phyloP scores from a whole-genome alignment of 495 filamentous ascomycete genomes.

The Cryomyces antarcticus region DNA sequence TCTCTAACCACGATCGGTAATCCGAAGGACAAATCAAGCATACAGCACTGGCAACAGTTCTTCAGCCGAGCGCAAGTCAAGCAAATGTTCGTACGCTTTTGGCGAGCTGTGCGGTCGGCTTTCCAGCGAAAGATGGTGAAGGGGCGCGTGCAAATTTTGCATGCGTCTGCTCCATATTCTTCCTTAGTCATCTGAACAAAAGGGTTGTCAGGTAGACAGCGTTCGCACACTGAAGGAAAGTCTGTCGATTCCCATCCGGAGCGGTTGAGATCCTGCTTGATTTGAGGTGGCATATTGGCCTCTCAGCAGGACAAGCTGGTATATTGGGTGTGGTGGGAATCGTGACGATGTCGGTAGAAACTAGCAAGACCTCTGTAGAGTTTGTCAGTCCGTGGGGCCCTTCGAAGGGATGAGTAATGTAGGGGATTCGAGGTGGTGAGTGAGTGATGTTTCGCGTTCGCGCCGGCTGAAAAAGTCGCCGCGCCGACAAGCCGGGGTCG shows the following conservation, averaged over 20 bases:
- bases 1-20: constrained; percentile 84
- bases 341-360: too few species aligned
- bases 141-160: constrained; percentile 78
- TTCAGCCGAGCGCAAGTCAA: constrained; percentile 88
- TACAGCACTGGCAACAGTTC: constrained; percentile 97
- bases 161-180: constrained; percentile 60
- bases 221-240: constrained; percentile 45
- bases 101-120: constrained; percentile 67
- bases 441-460: too few species aligned
- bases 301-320: too few species aligned
- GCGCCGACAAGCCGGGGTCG: too few species aligned
- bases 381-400: too few species aligned
- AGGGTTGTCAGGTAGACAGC: constrained; percentile 85
- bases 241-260: constrained; percentile 84
- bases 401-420: too few species aligned
- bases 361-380: too few species aligned
- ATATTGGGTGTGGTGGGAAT: too few species aligned
- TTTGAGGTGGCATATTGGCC: constrained; percentile 38
- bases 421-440: too few species aligned
- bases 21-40: constrained; percentile 91
- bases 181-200: constrained; percentile 98
- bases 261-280: constrained; percentile 93
- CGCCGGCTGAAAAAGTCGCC: too few species aligned
- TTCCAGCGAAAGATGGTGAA: constrained; percentile 95
- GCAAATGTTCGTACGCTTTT: constrained; percentile 78